Evolutionary conservation across 2,329 filamentous ascomycete species (phyloP).

Genomic region (Taxawa tesnikishii): DNA sequence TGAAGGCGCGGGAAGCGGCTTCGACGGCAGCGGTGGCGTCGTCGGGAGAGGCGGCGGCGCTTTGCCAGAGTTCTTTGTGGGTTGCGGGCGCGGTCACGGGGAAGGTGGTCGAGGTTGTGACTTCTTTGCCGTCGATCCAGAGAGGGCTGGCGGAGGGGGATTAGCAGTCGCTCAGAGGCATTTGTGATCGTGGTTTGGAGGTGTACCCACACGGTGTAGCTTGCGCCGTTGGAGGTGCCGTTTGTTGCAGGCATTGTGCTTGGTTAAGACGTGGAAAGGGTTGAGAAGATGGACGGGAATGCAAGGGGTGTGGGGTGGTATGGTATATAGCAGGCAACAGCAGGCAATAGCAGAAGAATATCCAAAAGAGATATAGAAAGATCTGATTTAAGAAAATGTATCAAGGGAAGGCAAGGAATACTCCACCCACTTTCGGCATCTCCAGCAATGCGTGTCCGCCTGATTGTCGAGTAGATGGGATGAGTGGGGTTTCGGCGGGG

Average conservation of each 20-base stretch:
- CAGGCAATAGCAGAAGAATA: no score
- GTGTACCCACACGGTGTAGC: conserved; percentile 11
- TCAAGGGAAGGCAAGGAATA: no score
- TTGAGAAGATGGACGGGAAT: no score
- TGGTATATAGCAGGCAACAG: no score
- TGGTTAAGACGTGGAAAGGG: no score
- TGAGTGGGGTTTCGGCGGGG: no score
- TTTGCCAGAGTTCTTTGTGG: conserved; percentile 38
- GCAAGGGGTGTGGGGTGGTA: no score
- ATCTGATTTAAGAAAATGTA: no score
- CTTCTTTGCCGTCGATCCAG: conserved; percentile 32
- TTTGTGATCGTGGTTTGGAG: neutral
- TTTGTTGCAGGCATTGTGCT: neutral
- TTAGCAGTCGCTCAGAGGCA: neutral
- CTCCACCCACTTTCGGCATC: no score
- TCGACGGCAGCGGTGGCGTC: conserved; percentile 44
- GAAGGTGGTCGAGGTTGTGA: conserved; percentile 32
- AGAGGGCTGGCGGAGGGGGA: conserved; percentile 17
- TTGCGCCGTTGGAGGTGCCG: conserved; percentile 1
- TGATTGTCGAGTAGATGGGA: no score
- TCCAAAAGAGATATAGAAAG: no score
- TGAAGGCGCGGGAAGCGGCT: conserved; percentile 54
- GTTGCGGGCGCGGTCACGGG: conserved; percentile 42
- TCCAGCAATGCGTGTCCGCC: no score
- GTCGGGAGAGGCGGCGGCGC: conserved; percentile 42